A percentile compares a stretch with the other conserved stretches of the same genome.
phyloP scores from a whole-genome alignment of 2,329 filamentous ascomycete genomes.

The Kalaharituber pfeilii region DNA sequence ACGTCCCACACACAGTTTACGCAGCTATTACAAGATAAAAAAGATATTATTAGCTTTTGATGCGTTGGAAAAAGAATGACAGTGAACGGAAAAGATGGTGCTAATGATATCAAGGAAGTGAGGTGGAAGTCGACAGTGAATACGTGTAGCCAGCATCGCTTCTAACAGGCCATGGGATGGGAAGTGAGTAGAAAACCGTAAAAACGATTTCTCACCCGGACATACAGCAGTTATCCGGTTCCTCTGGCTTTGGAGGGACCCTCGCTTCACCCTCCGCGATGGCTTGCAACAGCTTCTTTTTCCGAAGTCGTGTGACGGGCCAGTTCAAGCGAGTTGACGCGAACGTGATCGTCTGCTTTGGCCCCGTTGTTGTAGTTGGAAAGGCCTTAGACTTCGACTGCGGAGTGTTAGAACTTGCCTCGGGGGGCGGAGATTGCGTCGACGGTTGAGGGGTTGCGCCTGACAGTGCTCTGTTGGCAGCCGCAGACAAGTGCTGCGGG shows the following conservation, averaged over 20 bases:
- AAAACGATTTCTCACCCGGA: slow-evolving; percentile 84
- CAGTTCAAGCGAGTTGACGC: neutral
- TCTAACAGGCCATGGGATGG: no score
- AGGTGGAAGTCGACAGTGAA: slow-evolving; percentile 76
- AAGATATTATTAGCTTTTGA: slow-evolving; percentile 32
- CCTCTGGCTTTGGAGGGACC: slow-evolving; percentile 66
- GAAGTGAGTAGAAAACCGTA: neutral
- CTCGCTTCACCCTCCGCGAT: slow-evolving; percentile 22
- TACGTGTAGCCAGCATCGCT: slow-evolving; percentile 81
- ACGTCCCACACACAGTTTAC: slow-evolving; percentile 2
- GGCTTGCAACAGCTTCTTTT: neutral
- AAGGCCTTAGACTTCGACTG: neutral
- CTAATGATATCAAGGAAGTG: slow-evolving; percentile 26
- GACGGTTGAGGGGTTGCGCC: neutral
- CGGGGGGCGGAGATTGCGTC: neutral
- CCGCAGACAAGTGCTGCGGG: neutral
- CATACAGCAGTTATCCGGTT: slow-evolving; percentile 99
- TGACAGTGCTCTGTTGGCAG: neutral
- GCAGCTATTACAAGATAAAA: neutral
- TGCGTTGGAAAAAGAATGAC: neutral
- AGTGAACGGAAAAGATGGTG: neutral
- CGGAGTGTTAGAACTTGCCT: neutral
- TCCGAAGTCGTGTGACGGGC: neutral
- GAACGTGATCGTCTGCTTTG: neutral
- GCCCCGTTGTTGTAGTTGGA: neutral